These are phyloP conservation scores for Fusarium sp. DNA, from an alignment of 2,329 filamentous ascomycete species.

Conservation along the genomic window DNA sequence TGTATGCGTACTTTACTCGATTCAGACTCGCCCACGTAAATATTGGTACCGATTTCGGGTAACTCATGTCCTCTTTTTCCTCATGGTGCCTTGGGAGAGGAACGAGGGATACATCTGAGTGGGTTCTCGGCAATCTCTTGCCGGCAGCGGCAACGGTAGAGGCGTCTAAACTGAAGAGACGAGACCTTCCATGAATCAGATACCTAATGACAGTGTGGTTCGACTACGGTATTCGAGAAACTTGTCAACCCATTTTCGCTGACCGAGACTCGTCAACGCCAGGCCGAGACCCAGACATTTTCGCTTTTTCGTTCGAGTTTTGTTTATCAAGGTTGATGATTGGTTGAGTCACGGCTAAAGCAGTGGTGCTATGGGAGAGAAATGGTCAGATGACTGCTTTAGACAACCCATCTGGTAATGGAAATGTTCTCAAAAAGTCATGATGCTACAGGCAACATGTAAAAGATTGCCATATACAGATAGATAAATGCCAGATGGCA, in stretches of 20 bases:
- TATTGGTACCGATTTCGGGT: slow-evolving; percentile 26
- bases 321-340: slow-evolving; percentile 10
- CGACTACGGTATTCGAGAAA: slow-evolving; percentile 21
- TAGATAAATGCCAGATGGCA: not conserved
- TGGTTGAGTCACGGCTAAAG: slow-evolving; percentile 7
- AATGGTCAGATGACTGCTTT: slow-evolving; percentile 1
- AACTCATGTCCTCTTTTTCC: slow-evolving; percentile 7
- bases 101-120: slow-evolving; percentile 3
- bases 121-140: slow-evolving; percentile 39
- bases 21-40: slow-evolving; percentile 31
- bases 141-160: slow-evolving; percentile 15
- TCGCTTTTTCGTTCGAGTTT: slow-evolving; percentile 12
- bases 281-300: slow-evolving; percentile 16
- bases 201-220: slow-evolving; percentile 5
- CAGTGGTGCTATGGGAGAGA: slow-evolving; percentile 5
- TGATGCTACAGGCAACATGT: not conserved
- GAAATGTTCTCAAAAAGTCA: not conserved
- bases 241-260: slow-evolving; percentile 31
- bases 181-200: slow-evolving; percentile 22
- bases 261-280: slow-evolving; percentile 30
- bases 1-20: slow-evolving; percentile 24
- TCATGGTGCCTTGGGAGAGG: slow-evolving; percentile 5
- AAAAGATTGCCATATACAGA: not conserved
- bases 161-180: not conserved
- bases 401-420: not conserved